Percentiles rank a stretch among this genome's conserved stretches.
These are phyloP conservation scores for Camellia lanceoleosa DNA, from an alignment of 148 eudicot genomes.

Conservation along the genomic window DNA sequence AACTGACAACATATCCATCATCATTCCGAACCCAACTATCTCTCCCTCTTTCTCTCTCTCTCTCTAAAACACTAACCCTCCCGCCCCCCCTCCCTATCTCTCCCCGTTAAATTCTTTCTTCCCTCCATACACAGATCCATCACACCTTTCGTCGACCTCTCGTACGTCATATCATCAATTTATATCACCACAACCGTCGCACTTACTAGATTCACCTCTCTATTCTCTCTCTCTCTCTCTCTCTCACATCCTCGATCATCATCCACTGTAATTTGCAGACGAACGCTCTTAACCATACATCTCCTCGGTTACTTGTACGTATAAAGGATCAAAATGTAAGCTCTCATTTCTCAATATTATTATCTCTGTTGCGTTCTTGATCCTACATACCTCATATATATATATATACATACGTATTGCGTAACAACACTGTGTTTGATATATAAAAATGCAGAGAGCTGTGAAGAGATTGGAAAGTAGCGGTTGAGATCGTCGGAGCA, in stretches of 20 bases:
- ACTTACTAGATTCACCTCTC: too few relatives aligned
- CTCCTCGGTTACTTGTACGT: neutral
- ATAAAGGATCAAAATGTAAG: neutral
- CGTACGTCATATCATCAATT: neutral
- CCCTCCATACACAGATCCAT: neutral
- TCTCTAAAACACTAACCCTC: neutral
- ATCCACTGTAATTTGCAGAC: slow-evolving; percentile 3
- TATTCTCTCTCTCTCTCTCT: too few relatives aligned
- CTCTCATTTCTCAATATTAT: neutral
- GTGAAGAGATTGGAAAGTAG: neutral
- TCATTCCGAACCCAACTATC: neutral
- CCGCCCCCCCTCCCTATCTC: neutral
- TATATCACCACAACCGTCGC: neutral
- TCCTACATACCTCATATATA: neutral
- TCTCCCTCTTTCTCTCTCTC: too few relatives aligned
- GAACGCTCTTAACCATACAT: neutral
- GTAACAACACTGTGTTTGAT: too few relatives aligned
- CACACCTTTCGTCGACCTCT: slow-evolving; percentile 5
- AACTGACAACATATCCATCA: too few relatives aligned
- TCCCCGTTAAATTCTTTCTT: neutral
- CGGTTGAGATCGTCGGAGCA: neutral
- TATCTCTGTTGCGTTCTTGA: neutral
- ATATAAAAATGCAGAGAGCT: too few relatives aligned
- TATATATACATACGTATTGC: too few relatives aligned
- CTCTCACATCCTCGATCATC: too few relatives aligned